These are phyloP conservation scores for Takashimella koratensis DNA, from an alignment of 1,284 basidiomycete genomes.

Conservation along the genomic window DNA sequence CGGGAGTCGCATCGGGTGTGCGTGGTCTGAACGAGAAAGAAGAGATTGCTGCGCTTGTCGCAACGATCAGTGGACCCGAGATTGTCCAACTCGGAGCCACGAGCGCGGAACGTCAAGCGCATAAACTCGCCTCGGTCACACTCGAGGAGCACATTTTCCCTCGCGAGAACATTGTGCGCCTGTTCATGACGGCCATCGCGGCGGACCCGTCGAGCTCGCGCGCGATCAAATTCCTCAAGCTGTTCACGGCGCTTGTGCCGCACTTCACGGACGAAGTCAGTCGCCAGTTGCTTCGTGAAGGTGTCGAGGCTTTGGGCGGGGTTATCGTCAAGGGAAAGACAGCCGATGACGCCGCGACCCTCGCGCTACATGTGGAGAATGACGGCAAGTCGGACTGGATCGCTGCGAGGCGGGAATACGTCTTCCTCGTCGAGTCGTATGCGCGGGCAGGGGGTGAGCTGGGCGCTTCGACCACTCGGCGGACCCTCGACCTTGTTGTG, in stretches of 20 bases:
- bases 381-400: conserved; percentile 55
- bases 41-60: conserved; percentile 67
- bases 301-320: conserved; percentile 60
- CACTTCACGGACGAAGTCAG: conserved; percentile 50
- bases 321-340: conserved; percentile 25
- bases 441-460: conserved; percentile 59
- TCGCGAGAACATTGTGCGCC: conserved; percentile 64
- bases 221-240: conserved; percentile 63
- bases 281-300: conserved; percentile 60
- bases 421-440: conserved; percentile 59
- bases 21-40: conserved; percentile 62
- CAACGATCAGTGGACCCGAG: conserved; percentile 56
- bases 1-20: conserved; percentile 59
- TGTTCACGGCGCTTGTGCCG: conserved; percentile 61
- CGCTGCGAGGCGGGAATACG: conserved; percentile 63
- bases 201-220: conserved; percentile 65
- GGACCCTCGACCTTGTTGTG: conserved; percentile 60
- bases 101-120: conserved; percentile 58
- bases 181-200: conserved; percentile 74
- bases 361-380: conserved; percentile 52
- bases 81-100: conserved; percentile 51
- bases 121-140: conserved; percentile 55
- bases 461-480: conserved; percentile 52
- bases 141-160: conserved; percentile 60
- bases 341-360: conserved; percentile 44